These are phyloP conservation scores for Curvularia spicifera DNA, from an alignment of 2,329 filamentous ascomycete genomes.

Conservation along the genomic window DNA sequence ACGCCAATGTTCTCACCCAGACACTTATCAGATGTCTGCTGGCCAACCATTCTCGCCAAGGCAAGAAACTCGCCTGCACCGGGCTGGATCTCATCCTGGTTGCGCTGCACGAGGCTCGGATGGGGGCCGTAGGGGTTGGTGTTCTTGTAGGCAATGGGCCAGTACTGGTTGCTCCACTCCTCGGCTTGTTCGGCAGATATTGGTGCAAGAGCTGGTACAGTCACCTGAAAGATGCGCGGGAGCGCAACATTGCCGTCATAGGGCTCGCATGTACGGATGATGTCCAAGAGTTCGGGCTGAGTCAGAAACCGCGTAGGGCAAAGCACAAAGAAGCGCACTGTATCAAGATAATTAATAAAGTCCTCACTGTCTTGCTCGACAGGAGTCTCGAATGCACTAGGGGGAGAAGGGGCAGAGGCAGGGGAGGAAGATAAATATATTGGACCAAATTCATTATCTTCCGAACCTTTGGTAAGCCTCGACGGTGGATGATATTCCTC, in stretches of 20 bases:
- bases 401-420: slow-evolving; percentile 17
- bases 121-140: slow-evolving; percentile 87
- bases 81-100: slow-evolving; percentile 70
- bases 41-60: slow-evolving; percentile 69
- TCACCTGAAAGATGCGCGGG: slow-evolving; percentile 65
- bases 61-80: slow-evolving; percentile 71
- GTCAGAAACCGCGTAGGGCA: slow-evolving; percentile 60
- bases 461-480: slow-evolving; percentile 45
- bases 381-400: slow-evolving; percentile 5
- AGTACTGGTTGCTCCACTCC: slow-evolving; percentile 76
- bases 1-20: slow-evolving; percentile 75
- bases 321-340: slow-evolving; percentile 59
- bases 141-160: slow-evolving; percentile 85
- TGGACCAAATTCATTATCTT: slow-evolving; percentile 35
- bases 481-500: slow-evolving; percentile 42
- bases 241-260: slow-evolving; percentile 52
- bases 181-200: slow-evolving; percentile 77
- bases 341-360: slow-evolving; percentile 40
- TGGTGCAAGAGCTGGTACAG: slow-evolving; percentile 75
- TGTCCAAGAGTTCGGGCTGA: slow-evolving; percentile 55
- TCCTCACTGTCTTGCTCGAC: slow-evolving; percentile 14
- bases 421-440: slow-evolving; percentile 39
- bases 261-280: slow-evolving; percentile 46
- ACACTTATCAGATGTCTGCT: slow-evolving; percentile 62
- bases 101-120: slow-evolving; percentile 73